Evolutionary conservation across 495 filamentous ascomycete genomes (phyloP), one percentile per base, ranked within the genome.

Genomic region (Choiromyces venosus): DNA sequence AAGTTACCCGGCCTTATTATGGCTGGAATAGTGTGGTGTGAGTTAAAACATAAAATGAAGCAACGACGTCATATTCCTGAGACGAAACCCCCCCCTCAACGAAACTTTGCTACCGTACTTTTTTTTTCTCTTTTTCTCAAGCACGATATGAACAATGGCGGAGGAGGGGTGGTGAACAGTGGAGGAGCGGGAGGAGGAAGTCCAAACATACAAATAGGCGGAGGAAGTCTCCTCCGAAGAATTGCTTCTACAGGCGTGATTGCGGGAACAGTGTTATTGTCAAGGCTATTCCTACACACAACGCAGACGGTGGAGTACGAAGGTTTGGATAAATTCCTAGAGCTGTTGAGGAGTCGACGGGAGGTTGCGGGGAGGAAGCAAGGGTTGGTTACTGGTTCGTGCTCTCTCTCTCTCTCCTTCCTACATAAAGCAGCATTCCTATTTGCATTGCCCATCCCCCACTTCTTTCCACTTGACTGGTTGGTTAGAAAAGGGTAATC

Each of bases 381-480:
- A 79, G 94, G 94, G 37, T 85, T 97, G 74, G 86, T 98, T 73
- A 98, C 94, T 78, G 92, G 94, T 96, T 85, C 71, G 84, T 78
- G 18, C 14, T 21, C 12, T 40, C 25, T 25, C 19, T 33, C 18
- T 69, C 6, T 46, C 38, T 35, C 44, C 65, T 25, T 56, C 42
- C 21, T 71, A n/a, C n/a, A n/a, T n/a, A n/a, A n/a, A n/a, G n/a
- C 16, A 35, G 61, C 25, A 74, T 69, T 39, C 67, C 42, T 39
- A 72, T 37, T 75, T 65, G 71, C n/a, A 67, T 66, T 8, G 38
- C 36, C 9, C 65, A 21, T 38, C 19, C 40, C 40, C 35, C 4
- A 46, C 8, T 33, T 78, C 79, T 19, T 65, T 42, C 18, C 37
- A 40, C 42, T 19, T 65, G 46, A 73, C 18, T 42, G 46, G 36